These are phyloP conservation scores for Pseudoturritis turrita DNA, from an alignment of 345 rosid genomes.

Conservation along the genomic window DNA sequence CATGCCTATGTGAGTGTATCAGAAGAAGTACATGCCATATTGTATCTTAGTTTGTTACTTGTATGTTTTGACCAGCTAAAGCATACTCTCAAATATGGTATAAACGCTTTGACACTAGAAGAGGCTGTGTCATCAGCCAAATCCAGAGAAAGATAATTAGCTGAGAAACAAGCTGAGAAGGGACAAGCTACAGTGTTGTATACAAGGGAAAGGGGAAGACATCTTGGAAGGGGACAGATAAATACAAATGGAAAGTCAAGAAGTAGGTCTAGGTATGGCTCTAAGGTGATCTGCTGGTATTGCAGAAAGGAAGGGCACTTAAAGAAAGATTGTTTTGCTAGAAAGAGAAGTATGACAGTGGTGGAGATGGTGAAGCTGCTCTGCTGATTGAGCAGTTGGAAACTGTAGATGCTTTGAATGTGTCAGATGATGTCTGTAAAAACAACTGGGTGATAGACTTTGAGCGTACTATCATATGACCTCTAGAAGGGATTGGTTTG, in stretches of 20 bases:
- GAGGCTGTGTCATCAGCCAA: not conserved
- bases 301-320: not conserved
- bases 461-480: no score
- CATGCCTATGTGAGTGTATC: no score
- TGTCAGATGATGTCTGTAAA: rapidly evolving
- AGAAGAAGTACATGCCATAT: no score
- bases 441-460: not conserved
- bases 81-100: not conserved
- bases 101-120: not conserved
- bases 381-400: no score
- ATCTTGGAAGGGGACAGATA: not conserved
- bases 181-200: not conserved
- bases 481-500: no score
- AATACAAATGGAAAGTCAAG: not conserved
- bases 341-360: not conserved
- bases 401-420: not conserved
- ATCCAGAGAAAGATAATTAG: not conserved
- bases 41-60: no score
- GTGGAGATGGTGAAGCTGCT: no score
- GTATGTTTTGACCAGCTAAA: no score
- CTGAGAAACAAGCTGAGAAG: not conserved
- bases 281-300: not conserved
- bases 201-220: not conserved
- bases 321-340: not conserved
- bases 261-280: not conserved